Base-by-base conservation (phyloP, 345 rosid genomes). In the Moricandia moricandioides region DNA sequence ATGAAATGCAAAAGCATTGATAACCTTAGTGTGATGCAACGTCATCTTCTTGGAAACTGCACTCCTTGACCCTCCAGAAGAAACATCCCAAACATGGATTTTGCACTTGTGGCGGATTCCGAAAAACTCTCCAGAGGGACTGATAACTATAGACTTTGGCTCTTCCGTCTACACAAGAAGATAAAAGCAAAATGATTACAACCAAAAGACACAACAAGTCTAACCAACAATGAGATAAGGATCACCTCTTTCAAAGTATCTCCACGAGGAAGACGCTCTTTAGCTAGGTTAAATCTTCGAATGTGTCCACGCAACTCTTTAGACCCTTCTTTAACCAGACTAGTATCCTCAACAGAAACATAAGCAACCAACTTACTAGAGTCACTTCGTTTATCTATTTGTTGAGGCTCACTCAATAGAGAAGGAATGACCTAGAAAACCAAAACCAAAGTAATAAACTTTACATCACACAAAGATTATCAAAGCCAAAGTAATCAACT, bases 1-100 rank as follows among this genome's bases (percentile, higher is more conserved):
- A 78, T 92, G 99, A 82, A 95, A 90, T 30, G 98, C 93, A 79
- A 89, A 75, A 70, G 78, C 85, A 2, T 82, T 81, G 75, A 95
- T 74, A 72, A 67, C 74, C 83, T 86, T 95, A 4, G 98, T 90
- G 78, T 95, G 99, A 84, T 90, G 99, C 39, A 95, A 59, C 9
- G 84, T 79, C 75, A 90, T 83, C 84, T 83, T 95, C 83, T 65
- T 89, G 13, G 82, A 69, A 47, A 70, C 79, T 0, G 67, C 63
- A 56, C 75, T 80, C 58, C 82, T 85, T 2, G 86, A 80, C 29
- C 90, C 89, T 52, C 39, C 51, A 64, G 78, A 81, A 29, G 93
- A 90, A 45, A 86, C 92, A 79, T 85, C 87, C 98, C 98, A 92
- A 67, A 90, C 80, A 65, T 75, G 74, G 68, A 95, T 80, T 63